Percentiles rank a stretch among this genome's conserved stretches.
Evolutionary conservation across 2,329 filamentous ascomycete genomes (phyloP).

Genomic region (Rhynchosporium graminicola): DNA sequence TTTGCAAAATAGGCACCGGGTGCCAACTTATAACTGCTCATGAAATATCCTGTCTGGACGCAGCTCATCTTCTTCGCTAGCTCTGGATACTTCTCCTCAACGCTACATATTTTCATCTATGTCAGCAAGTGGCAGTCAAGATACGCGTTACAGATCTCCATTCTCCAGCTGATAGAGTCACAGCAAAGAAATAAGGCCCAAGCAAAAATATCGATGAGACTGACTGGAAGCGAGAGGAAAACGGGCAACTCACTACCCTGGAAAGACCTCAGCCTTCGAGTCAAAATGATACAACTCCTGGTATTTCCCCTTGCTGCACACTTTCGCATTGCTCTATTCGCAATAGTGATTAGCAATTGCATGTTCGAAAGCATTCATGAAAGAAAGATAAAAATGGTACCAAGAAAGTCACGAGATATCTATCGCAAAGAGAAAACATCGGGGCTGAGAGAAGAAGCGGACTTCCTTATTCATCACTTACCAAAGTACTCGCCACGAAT

Average conservation of each 20-base stretch:
- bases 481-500: slow-evolving; percentile 46
- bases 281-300: slow-evolving; percentile 56
- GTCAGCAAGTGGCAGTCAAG: neutral
- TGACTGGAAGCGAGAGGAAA: neutral
- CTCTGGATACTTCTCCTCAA: slow-evolving; percentile 45
- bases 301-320: slow-evolving; percentile 49
- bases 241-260: slow-evolving; percentile 11
- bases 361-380: too few species aligned
- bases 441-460: too few species aligned
- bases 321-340: slow-evolving; percentile 45
- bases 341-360: too few species aligned
- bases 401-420: too few species aligned
- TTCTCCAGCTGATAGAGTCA: neutral
- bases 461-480: too few species aligned
- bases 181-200: neutral
- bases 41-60: slow-evolving; percentile 41
- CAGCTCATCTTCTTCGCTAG: slow-evolving; percentile 51
- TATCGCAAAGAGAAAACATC: too few species aligned
- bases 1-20: slow-evolving; percentile 50
- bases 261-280: slow-evolving; percentile 51
- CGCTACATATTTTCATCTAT: slow-evolving; percentile 44
- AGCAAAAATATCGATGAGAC: neutral
- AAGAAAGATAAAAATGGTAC: too few species aligned
- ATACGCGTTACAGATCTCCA: neutral
- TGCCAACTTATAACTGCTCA: slow-evolving; percentile 49